Percentiles rank a stretch among this genome's conserved stretches.
Conservation (phyloP, 306 rosid genomes). For the Medicago ruthenica region DNA sequence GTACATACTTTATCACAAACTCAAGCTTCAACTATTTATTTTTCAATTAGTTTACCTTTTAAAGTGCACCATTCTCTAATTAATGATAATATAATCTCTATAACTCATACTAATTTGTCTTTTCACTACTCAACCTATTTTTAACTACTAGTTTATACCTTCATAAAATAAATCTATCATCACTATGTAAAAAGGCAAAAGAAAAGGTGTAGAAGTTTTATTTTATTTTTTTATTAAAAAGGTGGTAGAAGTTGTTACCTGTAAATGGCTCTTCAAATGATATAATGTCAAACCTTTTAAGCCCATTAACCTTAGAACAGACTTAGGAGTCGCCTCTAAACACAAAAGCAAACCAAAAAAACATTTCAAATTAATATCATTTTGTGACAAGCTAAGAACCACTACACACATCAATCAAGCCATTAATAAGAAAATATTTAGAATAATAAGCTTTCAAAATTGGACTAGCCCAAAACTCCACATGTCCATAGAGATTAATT, state of each 20-base stretch:
- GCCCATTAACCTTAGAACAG: constrained; percentile 91
- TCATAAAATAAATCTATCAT: constrained; percentile 9
- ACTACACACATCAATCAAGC: neutral
- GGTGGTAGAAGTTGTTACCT: constrained; percentile 53
- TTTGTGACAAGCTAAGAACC: neutral
- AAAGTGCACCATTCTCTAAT: neutral
- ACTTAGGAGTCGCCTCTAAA: constrained; percentile 95
- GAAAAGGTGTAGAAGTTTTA: constrained; percentile 10
- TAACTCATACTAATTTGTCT: neutral
- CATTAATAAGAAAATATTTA: neutral
- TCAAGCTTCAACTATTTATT: neutral
- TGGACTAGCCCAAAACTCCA: constrained; percentile 15
- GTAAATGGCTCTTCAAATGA: constrained; percentile 98
- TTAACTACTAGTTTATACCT: neutral
- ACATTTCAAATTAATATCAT: constrained; percentile 36
- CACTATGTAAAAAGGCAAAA: neutral
- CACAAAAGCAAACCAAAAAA: constrained; percentile 29
- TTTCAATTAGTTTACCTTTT: neutral
- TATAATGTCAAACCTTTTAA: constrained; percentile 92
- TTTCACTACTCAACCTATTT: neutral
- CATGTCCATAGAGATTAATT: too few species aligned
- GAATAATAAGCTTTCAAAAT: neutral
- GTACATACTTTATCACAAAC: neutral
- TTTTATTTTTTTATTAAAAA: too few species aligned
- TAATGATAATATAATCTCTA: neutral